These are phyloP conservation scores for Myriosclerotinia duriaeana DNA, from an alignment of 2,329 filamentous ascomycete genomes.

Conservation along the genomic window DNA sequence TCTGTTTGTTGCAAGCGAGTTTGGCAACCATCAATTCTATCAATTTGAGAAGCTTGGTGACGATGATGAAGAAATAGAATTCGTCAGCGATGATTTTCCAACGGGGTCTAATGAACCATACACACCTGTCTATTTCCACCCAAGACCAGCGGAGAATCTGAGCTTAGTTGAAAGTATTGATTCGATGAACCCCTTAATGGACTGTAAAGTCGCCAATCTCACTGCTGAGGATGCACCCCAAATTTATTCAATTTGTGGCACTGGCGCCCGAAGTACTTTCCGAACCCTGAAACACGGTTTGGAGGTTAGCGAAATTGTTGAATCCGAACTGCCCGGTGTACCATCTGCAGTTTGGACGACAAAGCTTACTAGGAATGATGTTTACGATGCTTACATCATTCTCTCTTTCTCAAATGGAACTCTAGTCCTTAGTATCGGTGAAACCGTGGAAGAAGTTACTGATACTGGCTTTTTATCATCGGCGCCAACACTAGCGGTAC, in stretches of 20 bases:
- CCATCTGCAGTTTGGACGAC: conserved; percentile 94
- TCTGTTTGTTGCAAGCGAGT: conserved; percentile 87
- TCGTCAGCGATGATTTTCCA: conserved; percentile 78
- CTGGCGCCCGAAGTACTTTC: conserved; percentile 85
- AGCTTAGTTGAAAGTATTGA: conserved; percentile 81
- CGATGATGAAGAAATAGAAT: conserved; percentile 87
- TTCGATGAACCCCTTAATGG: conserved; percentile 86
- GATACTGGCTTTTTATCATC: conserved; percentile 90
- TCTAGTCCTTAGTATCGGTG: conserved; percentile 89
- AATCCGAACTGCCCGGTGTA: conserved; percentile 84
- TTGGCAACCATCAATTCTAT: conserved; percentile 91
- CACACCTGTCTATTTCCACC: conserved; percentile 80
- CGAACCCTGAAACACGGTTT: conserved; percentile 89
- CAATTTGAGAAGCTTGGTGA: conserved; percentile 97
- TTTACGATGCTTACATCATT: conserved; percentile 94
- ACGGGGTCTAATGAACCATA: conserved; percentile 71
- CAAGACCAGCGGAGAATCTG: conserved; percentile 76
- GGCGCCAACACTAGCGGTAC: conserved; percentile 86
- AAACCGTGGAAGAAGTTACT: conserved; percentile 92
- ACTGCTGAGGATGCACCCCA: conserved; percentile 93
- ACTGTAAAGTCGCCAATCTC: conserved; percentile 88
- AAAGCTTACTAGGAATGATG: conserved; percentile 75
- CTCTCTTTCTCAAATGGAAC: conserved; percentile 89
- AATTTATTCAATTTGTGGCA: conserved; percentile 89
- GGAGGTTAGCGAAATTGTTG: conserved; percentile 93